phyloP scores from a whole-genome alignment of 306 rosid genomes.

The Amphicarpaea edgeworthii region DNA sequence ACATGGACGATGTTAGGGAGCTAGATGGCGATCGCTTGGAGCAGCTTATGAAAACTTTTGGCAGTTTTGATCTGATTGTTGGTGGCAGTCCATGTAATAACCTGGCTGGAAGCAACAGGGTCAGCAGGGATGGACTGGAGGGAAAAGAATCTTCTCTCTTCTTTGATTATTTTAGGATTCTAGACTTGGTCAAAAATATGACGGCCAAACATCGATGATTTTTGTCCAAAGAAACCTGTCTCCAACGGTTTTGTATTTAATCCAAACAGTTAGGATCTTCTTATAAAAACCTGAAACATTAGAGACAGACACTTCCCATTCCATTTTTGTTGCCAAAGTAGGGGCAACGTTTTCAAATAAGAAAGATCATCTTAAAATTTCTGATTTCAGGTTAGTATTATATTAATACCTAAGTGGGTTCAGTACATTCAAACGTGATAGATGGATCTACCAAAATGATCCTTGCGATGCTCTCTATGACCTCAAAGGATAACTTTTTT shows the following conservation, averaged over 20 bases:
- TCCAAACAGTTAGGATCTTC: constrained; percentile 31
- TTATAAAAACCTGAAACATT: constrained; percentile 25
- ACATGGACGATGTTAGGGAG: constrained; percentile 69
- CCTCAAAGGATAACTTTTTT: no score
- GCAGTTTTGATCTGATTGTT: constrained; percentile 86
- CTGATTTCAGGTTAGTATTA: neutral
- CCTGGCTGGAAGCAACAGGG: constrained; percentile 90
- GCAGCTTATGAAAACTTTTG: constrained; percentile 61
- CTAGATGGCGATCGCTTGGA: constrained; percentile 64
- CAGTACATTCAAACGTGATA: neutral
- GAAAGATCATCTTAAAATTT: constrained; percentile 23
- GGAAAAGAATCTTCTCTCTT: constrained; percentile 88
- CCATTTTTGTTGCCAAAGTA: constrained; percentile 44
- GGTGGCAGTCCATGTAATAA: constrained; percentile 99
- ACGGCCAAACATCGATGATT: constrained; percentile 44
- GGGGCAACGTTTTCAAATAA: constrained; percentile 45
- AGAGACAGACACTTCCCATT: constrained; percentile 21
- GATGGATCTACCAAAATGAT: neutral
- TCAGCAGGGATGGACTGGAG: constrained; percentile 83
- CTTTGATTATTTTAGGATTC: constrained; percentile 74
- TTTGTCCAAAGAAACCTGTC: constrained; percentile 8
- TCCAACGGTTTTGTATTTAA: constrained; percentile 17
- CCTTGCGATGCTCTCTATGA: neutral
- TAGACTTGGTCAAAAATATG: constrained; percentile 74
- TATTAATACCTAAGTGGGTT: neutral